Percentiles rank a stretch among this genome's conserved stretches.
Conservation (phyloP, 2,329 filamentous ascomycete genomes). For the Tympanopsis confertula region DNA sequence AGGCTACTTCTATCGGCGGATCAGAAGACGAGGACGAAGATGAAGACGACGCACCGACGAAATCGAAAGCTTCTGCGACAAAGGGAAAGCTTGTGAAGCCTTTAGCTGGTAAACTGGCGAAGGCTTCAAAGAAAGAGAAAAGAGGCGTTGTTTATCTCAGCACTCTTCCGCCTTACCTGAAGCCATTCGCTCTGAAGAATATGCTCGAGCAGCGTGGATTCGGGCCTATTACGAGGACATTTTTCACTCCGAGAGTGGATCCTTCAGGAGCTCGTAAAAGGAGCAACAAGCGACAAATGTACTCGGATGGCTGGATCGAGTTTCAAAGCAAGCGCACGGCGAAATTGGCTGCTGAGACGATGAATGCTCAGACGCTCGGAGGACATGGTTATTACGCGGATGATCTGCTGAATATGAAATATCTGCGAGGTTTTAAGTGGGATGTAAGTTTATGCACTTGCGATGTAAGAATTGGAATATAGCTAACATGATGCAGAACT, state of each 20-base stretch:
- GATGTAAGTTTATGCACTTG: too few species aligned
- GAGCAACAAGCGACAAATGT: conserved; percentile 39
- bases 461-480: too few species aligned
- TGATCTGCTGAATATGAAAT: conserved; percentile 45
- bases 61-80: conserved; percentile 4
- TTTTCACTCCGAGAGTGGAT: conserved; percentile 38
- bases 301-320: conserved; percentile 44
- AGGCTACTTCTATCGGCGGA: too few species aligned
- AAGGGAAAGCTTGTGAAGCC: conserved; percentile 2
- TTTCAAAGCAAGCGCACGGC: conserved; percentile 37
- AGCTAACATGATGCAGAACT: conserved; percentile 28
- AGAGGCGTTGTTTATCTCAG: conserved; percentile 45
- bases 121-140: conserved; percentile 23
- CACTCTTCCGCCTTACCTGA: conserved; percentile 45
- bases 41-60: conserved; percentile 5
- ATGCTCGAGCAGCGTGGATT: conserved; percentile 31
- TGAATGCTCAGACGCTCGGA: conserved; percentile 37
- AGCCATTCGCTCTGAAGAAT: conserved; percentile 36
- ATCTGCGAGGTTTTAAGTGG: conserved; percentile 43
- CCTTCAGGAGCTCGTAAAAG: conserved; percentile 30
- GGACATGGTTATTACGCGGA: conserved; percentile 43
- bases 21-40: background rate
- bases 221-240: conserved; percentile 36
- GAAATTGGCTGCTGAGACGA: conserved; percentile 33
- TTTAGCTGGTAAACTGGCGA: background rate